These are phyloP conservation scores for Trypanosoma congolense DNA, from an alignment of 208 protist genomes.

Conservation along the genomic window DNA sequence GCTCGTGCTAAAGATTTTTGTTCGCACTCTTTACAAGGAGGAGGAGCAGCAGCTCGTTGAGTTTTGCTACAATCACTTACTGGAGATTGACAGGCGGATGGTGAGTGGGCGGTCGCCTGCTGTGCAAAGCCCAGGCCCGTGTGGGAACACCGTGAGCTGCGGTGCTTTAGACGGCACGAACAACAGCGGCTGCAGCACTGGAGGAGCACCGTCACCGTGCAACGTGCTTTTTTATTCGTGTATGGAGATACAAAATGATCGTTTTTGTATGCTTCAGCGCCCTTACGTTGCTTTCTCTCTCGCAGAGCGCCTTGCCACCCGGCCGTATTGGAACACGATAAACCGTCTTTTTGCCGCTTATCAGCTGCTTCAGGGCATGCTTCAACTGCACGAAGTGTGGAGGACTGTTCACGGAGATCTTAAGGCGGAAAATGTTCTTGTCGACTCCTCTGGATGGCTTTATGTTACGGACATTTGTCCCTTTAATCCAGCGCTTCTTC, in stretches of 20 bases:
- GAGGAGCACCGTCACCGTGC: conserved; percentile 5
- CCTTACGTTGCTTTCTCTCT: conserved; percentile 73
- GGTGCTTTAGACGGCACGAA: not conserved
- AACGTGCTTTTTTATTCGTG: conserved; percentile 35
- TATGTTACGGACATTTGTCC: conserved; percentile 80
- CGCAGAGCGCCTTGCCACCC: conserved; percentile 59
- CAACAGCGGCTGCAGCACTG: not conserved
- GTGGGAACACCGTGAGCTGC: not conserved
- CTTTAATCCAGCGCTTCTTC: conserved; percentile 73
- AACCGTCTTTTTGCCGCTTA: conserved; percentile 60
- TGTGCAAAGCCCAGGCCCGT: not conserved
- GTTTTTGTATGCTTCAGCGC: conserved; percentile 63
- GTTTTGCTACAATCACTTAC: conserved; percentile 24
- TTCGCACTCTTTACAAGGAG: conserved; percentile 32
- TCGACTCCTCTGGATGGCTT: conserved; percentile 66
- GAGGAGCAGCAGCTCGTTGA: conserved; percentile 41
- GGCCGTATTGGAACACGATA: conserved; percentile 40
- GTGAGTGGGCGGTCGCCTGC: not conserved
- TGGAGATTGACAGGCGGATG: conserved; percentile 13
- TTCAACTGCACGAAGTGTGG: conserved; percentile 74
- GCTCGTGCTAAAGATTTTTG: conserved; percentile 75
- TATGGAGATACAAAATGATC: conserved; percentile 27
- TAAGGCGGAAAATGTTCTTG: conserved; percentile 84
- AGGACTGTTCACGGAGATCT: conserved; percentile 82
- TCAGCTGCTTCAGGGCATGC: conserved; percentile 66